Evolutionary conservation across 306 rosid species (phyloP).

Genomic region (Gastrolobium villosum): DNA sequence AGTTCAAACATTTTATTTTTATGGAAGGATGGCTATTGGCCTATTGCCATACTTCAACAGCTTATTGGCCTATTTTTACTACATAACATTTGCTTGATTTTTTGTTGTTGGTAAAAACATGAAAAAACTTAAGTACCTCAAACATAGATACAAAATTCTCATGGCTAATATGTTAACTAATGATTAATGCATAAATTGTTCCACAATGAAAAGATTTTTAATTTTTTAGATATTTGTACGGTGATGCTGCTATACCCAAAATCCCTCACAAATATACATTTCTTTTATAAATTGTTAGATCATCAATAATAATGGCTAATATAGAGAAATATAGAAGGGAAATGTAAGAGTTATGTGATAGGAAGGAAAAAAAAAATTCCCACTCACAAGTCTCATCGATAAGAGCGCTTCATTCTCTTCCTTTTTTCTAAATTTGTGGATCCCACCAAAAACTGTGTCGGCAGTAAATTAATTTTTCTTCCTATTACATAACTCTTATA

Average conservation of each 20-base stretch:
- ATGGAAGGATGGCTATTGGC: not conserved
- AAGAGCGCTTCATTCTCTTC: too few relatives aligned
- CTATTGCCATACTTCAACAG: not conserved
- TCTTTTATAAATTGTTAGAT: not conserved
- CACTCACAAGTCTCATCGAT: too few relatives aligned
- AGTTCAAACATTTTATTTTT: not conserved
- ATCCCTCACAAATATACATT: not conserved
- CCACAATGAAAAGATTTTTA: not conserved
- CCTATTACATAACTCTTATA: too few relatives aligned
- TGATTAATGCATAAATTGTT: not conserved
- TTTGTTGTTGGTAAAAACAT: not conserved
- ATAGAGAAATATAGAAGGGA: too few relatives aligned
- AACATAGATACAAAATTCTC: not conserved
- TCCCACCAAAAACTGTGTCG: too few relatives aligned
- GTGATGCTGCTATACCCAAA: not conserved
- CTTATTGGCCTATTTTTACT: too few relatives aligned
- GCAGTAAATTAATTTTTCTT: too few relatives aligned
- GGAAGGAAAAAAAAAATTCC: too few relatives aligned
- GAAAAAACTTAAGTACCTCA: not conserved
- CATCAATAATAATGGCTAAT: not conserved
- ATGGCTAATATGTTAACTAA: not conserved
- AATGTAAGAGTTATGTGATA: too few relatives aligned
- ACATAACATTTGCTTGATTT: too few relatives aligned
- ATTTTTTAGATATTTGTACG: not conserved
- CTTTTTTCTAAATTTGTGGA: too few relatives aligned